These are phyloP conservation scores for Pseudevernia furfuracea DNA, from an alignment of 495 filamentous ascomycete genomes.

Conservation along the genomic window DNA sequence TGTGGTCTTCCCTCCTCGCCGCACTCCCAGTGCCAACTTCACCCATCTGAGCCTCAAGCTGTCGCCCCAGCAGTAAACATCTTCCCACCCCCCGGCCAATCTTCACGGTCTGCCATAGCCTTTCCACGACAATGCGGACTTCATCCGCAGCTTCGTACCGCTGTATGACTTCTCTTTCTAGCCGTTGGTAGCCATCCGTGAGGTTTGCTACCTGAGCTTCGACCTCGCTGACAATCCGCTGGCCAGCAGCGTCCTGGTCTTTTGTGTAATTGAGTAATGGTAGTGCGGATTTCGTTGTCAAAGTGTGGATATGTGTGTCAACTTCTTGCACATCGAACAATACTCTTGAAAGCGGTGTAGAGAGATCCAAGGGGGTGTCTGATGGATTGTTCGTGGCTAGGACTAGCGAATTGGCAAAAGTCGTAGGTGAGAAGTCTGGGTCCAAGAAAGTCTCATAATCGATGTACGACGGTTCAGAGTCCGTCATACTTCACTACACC, in stretches of 20 bases:
- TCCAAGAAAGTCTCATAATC: constrained; percentile 91
- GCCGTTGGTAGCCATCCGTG: constrained; percentile 72
- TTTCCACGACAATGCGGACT: constrained; percentile 60
- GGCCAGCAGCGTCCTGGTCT: constrained; percentile 59
- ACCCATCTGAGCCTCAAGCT: constrained; percentile 74
- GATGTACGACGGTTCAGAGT: constrained; percentile 74
- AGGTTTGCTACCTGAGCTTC: constrained; percentile 68
- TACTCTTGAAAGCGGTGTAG: constrained; percentile 86
- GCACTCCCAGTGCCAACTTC: constrained; percentile 46
- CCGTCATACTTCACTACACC: constrained; percentile 18
- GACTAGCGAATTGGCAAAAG: constrained; percentile 84
- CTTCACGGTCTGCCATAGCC: constrained; percentile 71
- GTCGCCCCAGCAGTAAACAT: constrained; percentile 69
- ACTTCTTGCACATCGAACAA: constrained; percentile 97
- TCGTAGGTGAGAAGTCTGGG: constrained; percentile 67
- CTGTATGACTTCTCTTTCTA: constrained; percentile 74
- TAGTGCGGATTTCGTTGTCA: constrained; percentile 78
- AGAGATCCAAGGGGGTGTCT: constrained; percentile 84
- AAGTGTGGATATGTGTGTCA: constrained; percentile 84
- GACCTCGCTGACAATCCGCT: constrained; percentile 60
- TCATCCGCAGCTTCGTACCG: constrained; percentile 76
- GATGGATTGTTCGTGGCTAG: constrained; percentile 83
- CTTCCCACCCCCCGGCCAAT: constrained; percentile 68
- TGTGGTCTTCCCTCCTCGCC: constrained; percentile 58
- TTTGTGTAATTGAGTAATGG: constrained; percentile 75